Conservation (phyloP, 169 alveolate species). For the Plasmodium vinckei region DNA sequence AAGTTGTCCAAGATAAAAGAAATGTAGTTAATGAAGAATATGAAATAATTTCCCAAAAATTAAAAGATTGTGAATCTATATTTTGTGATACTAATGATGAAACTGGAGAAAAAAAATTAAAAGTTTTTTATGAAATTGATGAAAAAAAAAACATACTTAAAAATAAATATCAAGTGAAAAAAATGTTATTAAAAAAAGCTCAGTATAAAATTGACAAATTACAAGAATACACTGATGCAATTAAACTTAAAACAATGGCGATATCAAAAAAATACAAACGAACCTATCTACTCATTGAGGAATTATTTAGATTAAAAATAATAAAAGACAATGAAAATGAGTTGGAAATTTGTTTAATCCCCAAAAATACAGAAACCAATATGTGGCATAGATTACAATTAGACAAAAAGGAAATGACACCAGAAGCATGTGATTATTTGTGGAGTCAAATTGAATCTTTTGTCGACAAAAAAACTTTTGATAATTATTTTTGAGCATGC, state of each 20-base stretch:
- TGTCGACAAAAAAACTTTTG: conserved; percentile 51
- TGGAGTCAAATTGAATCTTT: conserved; percentile 74
- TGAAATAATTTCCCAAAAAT: conserved; percentile 46
- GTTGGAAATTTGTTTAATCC: conserved; percentile 57
- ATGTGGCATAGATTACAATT: conserved; percentile 70
- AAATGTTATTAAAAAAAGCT: conserved; percentile 49
- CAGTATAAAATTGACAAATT: conserved; percentile 55
- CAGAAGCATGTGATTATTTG: conserved; percentile 58
- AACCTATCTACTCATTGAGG: conserved; percentile 47
- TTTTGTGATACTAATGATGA: conserved; percentile 61
- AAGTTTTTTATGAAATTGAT: conserved; percentile 62
- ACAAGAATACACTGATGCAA: conserved; percentile 63
- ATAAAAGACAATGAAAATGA: conserved; percentile 59
- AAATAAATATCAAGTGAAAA: conserved; percentile 49
- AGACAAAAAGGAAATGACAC: conserved; percentile 60
- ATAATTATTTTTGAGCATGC: conserved; percentile 10
- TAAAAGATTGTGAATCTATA: conserved; percentile 68
- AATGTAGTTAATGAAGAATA: conserved; percentile 62
- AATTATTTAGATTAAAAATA: conserved; percentile 44
- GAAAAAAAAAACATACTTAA: conserved; percentile 51
- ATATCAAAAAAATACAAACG: conserved; percentile 45
- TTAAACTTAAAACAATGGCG: conserved; percentile 43
- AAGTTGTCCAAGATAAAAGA: conserved; percentile 57
- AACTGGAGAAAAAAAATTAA: conserved; percentile 56
- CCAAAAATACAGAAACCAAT: conserved; percentile 56